Base-by-base conservation (phyloP, 495 filamentous ascomycete species). In the Emericellopsis terricola region DNA sequence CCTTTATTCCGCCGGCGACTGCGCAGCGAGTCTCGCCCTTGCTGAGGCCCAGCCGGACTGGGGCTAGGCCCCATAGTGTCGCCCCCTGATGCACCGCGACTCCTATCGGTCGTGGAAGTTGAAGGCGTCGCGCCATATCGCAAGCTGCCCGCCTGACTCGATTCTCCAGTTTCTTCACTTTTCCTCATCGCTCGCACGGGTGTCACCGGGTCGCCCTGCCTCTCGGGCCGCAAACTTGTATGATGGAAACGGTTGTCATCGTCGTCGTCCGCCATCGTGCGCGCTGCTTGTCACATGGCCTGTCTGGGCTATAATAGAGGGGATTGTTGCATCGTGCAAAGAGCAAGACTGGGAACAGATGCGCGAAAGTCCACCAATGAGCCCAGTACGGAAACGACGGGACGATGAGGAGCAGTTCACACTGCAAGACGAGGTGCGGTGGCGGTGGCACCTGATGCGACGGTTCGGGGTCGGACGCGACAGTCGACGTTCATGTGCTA, bases 1-100 rank as follows among this genome's bases (percentile, higher is more conserved):
- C 53, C 49, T 41, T 57, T 64, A 35, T 61, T 50, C 33, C 50
- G 20, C 30, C 53, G 18, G 3, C 10, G 52, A 39, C 46, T 33
- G 39, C 36, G 26, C 38, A 42, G 24, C 41, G 36, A 15, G 18
- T 34, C 21, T 36, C 38, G 15, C 33, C 32, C 27, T 19, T 40
- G 3, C 41, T n/a, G 15, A 36, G 33, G 29, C 44, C 45, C 19
- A 41, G 43, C 31, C 31, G 31, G 28, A 37, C 32, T 24, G 41
- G 41, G 15, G 46, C 38, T 0, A 31, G 27, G 18, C 37, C 43
- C 38, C 41, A 36, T 10, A 36, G 39, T 24, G 36, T 43, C 37
- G 46, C 42, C 18, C 16, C 36, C 9, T 34, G 32, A 15, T 47
- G 38, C 35, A 5, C 28, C 24, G 9, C 19, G 20, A 8, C 36